Base-by-base conservation (phyloP, 2,329 filamentous ascomycete genomes). In the Colletotrichum melonis region DNA sequence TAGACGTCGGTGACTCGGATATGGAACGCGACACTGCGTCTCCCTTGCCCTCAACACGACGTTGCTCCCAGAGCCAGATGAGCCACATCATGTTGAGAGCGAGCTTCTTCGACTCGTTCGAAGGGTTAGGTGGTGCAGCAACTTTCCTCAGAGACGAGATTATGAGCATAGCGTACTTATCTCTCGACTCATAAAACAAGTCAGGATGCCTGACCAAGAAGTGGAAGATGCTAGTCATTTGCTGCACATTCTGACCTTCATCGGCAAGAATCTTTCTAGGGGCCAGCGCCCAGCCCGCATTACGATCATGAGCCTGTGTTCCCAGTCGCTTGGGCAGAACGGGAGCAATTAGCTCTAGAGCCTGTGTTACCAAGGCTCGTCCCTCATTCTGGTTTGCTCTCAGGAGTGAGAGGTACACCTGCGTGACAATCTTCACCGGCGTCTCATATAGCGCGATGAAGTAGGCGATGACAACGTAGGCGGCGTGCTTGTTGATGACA, bases 401-500 rank as follows among this genome's bases (percentile, higher is more conserved):
- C 28, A 99, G 85, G 19, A 99, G 88, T 2, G 95, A 95, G 76
- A 97, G 92, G 80, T 99, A 99, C 26, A 99, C 95, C 81, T 98
- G 96, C 24, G 94, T 93, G 4, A 97, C 95, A 69, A 99, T 98
- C 88, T 98, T 99, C 14, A 94, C 89, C 0, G 97, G 97, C 0
- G 97, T 98, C 78, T 99, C 97, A 80, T 97, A 99, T 76, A 97
- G 94, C 0, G 95, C 94, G 78, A 99, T 98, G 85, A 99, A 99
- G 83, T 98, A 99, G 3, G 94, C 95, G 74, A 99, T 97, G 6
- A 99, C 91, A 5, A 98, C 96, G 78, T 99, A 99, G 3, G 97
- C 95, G 0, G 96, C 97, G 81, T 98, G 97, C 82, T 99, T 99
- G 86, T 98, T 99, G 86, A 99, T 98, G 70, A 98, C 94, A 82